phyloP scores from a whole-genome alignment of 139 green algal genomes.

The Coccomyxa sp. region DNA sequence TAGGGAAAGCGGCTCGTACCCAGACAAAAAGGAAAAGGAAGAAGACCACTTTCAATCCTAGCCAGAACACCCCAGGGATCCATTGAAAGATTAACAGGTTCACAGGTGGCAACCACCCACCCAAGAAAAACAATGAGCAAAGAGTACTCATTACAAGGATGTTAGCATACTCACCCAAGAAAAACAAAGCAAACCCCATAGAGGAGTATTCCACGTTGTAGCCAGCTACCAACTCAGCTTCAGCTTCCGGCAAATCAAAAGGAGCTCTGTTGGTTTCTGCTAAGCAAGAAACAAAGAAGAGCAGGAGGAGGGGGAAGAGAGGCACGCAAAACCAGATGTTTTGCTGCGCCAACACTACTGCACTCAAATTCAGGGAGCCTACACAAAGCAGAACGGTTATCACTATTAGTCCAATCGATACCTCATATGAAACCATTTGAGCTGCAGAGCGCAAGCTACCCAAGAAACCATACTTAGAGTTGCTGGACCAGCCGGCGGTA shows the following conservation, averaged over 20 bases:
- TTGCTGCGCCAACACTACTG: conserved; percentile 52
- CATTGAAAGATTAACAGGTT: conserved; percentile 41
- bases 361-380: conserved; percentile 48
- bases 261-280: conserved; percentile 72
- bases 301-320: conserved; percentile 47
- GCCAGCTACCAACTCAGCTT: conserved; percentile 64
- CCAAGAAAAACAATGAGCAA: conserved; percentile 64
- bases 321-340: conserved; percentile 54
- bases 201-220: conserved; percentile 67
- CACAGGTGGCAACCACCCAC: conserved; percentile 53
- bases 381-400: conserved; percentile 63
- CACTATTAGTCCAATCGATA: conserved; percentile 60
- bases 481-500: conserved; percentile 64
- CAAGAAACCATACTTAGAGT: conserved; percentile 77
- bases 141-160: conserved; percentile 70
- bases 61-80: conserved; percentile 57
- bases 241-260: conserved; percentile 68
- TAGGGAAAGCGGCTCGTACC: conserved; percentile 61
- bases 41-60: conserved; percentile 48
- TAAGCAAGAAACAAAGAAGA: conserved; percentile 72
- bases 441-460: conserved; percentile 58
- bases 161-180: conserved; percentile 65
- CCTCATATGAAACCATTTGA: conserved; percentile 76
- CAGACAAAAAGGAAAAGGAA: conserved; percentile 72
- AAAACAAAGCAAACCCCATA: conserved; percentile 73